These are phyloP conservation scores for Yueomyces sp. DNA, from an alignment of 805 yeast species.

Conservation along the genomic window DNA sequence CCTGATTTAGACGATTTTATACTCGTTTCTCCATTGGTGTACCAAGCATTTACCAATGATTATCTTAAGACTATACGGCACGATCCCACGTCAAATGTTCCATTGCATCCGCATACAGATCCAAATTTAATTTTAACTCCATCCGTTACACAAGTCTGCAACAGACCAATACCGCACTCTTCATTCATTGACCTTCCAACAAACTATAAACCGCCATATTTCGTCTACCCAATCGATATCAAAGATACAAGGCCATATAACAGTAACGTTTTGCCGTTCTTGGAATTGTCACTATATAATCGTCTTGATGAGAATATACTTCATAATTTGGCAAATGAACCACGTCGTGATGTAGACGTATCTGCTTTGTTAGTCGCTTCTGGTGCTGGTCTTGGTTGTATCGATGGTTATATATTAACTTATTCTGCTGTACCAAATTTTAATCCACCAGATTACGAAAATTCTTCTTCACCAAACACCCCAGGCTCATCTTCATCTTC, in stretches of 20 bases:
- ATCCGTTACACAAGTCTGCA: neutral
- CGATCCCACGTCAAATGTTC: neutral
- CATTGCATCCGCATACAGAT: neutral
- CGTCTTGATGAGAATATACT: constrained; percentile 46
- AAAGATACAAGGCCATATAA: constrained; percentile 67
- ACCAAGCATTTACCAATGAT: constrained; percentile 22
- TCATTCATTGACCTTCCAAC: constrained; percentile 5
- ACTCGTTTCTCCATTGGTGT: constrained; percentile 27
- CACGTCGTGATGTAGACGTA: constrained; percentile 46
- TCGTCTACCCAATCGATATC: constrained; percentile 54
- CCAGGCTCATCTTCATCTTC: constrained; percentile 13
- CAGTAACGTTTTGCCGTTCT: constrained; percentile 56
- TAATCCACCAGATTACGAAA: constrained; percentile 35
- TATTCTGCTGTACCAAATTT: constrained; percentile 56
- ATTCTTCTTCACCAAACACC: neutral
- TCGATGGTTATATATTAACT: constrained; percentile 62
- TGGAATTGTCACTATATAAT: constrained; percentile 54
- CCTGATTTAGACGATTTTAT: constrained; percentile 20
- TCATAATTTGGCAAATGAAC: constrained; percentile 49
- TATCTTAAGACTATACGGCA: constrained; percentile 7
- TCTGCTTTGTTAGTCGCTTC: constrained; percentile 62
- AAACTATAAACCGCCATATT: constrained; percentile 35
- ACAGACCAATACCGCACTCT: neutral
- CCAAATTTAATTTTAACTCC: neutral
- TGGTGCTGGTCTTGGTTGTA: constrained; percentile 63